A percentile compares a stretch with the other conserved stretches of the same genome.
These are phyloP conservation scores for Delitschia confertaspora DNA, from an alignment of 495 filamentous ascomycete species.

Conservation along the genomic window DNA sequence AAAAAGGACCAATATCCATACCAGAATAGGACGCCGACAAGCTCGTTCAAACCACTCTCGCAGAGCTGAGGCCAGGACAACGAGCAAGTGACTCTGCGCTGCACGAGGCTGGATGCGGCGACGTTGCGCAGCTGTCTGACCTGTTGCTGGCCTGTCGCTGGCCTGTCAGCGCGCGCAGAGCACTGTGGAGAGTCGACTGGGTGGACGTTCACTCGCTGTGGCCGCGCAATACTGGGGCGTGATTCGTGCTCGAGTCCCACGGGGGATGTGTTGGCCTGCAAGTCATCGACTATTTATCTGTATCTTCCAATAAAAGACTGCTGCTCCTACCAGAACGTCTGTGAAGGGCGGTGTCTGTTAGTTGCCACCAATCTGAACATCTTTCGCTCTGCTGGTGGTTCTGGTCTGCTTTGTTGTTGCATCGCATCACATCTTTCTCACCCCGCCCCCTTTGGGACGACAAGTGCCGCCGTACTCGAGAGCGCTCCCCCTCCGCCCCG, in stretches of 20 bases:
- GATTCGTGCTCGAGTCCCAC: conserved; percentile 14
- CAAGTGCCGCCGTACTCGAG: not conserved
- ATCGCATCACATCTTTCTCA: too few relatives aligned
- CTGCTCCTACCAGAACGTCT: too few relatives aligned
- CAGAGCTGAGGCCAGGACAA: not conserved
- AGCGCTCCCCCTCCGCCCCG: not conserved
- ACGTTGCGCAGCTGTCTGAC: too few relatives aligned
- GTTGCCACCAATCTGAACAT: not conserved
- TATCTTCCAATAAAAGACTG: not conserved
- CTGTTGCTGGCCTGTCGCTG: not conserved
- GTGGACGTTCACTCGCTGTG: not conserved
- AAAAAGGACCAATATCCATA: too few relatives aligned
- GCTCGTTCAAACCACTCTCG: too few relatives aligned
- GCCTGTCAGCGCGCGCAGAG: conserved; percentile 4
- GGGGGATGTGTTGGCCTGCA: conserved; percentile 23
- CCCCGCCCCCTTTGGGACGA: too few relatives aligned
- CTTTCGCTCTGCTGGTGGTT: not conserved
- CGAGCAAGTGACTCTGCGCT: not conserved
- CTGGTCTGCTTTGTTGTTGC: too few relatives aligned
- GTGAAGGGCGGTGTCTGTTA: too few relatives aligned
- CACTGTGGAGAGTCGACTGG: too few relatives aligned
- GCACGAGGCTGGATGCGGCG: conserved; percentile 1
- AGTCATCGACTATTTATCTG: conserved; percentile 10
- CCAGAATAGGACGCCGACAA: too few relatives aligned
- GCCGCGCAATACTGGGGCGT: conserved; percentile 1